These are phyloP conservation scores for Penicillium hesseltinei DNA, from an alignment of 2,329 filamentous ascomycete species.

Conservation along the genomic window DNA sequence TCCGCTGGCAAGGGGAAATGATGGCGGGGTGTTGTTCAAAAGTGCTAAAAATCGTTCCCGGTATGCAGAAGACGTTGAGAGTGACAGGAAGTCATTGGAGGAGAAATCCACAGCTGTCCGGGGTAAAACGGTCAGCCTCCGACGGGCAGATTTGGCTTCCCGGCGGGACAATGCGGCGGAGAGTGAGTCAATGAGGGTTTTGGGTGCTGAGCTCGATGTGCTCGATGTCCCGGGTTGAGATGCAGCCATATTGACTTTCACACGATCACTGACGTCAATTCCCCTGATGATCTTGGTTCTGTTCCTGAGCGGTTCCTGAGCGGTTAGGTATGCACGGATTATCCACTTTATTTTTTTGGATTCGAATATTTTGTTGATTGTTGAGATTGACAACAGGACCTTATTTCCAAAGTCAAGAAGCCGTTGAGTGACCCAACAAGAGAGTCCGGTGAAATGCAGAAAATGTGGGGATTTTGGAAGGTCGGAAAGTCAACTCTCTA, in stretches of 20 bases:
- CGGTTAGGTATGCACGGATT: too few species aligned
- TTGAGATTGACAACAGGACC: neutral
- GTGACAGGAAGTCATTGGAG: conserved; percentile 65
- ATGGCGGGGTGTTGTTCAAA: conserved; percentile 37
- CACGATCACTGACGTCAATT: neutral
- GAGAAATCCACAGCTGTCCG: conserved; percentile 56
- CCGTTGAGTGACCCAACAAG: conserved; percentile 10
- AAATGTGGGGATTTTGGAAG: conserved; percentile 6
- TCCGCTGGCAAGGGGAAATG: conserved; percentile 52
- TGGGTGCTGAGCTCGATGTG: neutral
- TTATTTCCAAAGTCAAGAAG: neutral
- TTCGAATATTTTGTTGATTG: neutral
- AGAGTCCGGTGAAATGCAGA: neutral
- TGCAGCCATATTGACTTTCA: neutral
- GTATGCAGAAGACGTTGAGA: conserved; percentile 51
- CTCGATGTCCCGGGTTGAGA: neutral
- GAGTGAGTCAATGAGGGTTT: conserved; percentile 31
- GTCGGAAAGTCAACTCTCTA: conserved; percentile 5
- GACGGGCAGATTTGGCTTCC: conserved; percentile 45
- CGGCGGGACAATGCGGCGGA: conserved; percentile 39
- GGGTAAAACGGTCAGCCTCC: conserved; percentile 48
- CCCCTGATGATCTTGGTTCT: neutral
- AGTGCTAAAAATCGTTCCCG: conserved; percentile 51
- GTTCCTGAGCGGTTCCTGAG: neutral
- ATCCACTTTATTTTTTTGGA: neutral